phyloP scores from a whole-genome alignment of 2,329 filamentous ascomycete genomes.

The Fusarium sp. region DNA sequence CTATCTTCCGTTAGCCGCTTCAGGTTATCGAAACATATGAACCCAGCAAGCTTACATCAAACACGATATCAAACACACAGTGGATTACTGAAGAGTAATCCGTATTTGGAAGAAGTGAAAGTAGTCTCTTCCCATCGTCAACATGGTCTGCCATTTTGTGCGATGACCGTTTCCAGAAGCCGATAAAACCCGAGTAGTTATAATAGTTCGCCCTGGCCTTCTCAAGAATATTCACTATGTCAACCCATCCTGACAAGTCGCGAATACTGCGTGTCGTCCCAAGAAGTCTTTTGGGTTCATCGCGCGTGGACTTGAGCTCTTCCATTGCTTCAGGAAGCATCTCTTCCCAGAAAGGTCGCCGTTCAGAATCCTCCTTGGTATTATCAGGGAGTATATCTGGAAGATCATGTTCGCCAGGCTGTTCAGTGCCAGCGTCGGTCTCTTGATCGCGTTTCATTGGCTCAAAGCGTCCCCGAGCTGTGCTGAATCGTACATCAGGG shows the following conservation, averaged over 20 bases:
- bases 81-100: not conserved
- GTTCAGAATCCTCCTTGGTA: rapidly evolving
- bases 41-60: not conserved
- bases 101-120: not conserved
- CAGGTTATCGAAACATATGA: no score
- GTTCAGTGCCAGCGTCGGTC: rapidly evolving
- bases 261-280: not conserved
- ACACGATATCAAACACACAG: not conserved
- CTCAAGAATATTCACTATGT: not conserved
- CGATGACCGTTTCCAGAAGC: not conserved
- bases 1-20: not conserved
- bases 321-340: not conserved
- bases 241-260: not conserved
- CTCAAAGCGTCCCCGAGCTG: not conserved
- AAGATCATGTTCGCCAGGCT: rapidly evolving
- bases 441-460: not conserved
- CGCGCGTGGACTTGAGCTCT: not conserved
- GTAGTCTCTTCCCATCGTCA: not conserved
- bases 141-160: not conserved
- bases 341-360: not conserved
- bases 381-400: rapidly evolving
- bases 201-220: not conserved
- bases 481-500: not conserved
- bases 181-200: not conserved
- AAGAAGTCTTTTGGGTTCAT: not conserved